Evolutionary conservation across 345 rosid genomes (phyloP).

Genomic region (Linum lewisii): DNA sequence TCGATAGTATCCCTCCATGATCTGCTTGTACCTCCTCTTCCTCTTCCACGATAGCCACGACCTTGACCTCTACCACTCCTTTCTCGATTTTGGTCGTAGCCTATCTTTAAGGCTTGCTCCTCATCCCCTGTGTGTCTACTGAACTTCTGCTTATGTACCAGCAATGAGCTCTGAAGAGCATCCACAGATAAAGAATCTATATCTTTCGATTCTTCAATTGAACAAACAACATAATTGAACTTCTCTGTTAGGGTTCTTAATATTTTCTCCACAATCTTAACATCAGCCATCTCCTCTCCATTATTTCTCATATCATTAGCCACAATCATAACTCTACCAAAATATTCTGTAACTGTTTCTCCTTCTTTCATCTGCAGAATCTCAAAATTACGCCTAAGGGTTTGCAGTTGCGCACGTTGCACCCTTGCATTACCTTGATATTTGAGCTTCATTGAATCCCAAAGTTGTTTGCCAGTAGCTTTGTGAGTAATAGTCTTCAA

Average conservation of each 20-base stretch:
- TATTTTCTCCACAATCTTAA: not conserved
- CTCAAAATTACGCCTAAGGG: not conserved
- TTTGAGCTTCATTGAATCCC: not conserved
- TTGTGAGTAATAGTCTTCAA: not conserved
- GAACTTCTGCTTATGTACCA: not conserved
- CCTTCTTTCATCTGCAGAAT: not conserved
- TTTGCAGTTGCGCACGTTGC: not conserved
- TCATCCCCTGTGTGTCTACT: not conserved
- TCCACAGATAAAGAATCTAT: not conserved
- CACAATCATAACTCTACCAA: not conserved
- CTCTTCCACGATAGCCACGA: too few relatives aligned
- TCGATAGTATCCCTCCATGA: not conserved
- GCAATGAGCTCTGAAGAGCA: not conserved
- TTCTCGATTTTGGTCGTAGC: too few relatives aligned
- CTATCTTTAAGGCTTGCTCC: not conserved
- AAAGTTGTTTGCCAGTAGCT: not conserved
- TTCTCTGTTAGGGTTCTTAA: not conserved
- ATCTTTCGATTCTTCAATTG: not conserved
- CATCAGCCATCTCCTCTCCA: conserved; percentile 1
- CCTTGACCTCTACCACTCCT: too few relatives aligned
- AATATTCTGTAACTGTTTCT: not conserved
- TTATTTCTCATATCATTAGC: not conserved
- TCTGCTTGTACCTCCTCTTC: not conserved
- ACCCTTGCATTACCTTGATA: not conserved
- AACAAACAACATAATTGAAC: not conserved